Evolutionary conservation across 1,284 basidiomycete species (phyloP).

Genomic region (Takashimella tepidaria): DNA sequence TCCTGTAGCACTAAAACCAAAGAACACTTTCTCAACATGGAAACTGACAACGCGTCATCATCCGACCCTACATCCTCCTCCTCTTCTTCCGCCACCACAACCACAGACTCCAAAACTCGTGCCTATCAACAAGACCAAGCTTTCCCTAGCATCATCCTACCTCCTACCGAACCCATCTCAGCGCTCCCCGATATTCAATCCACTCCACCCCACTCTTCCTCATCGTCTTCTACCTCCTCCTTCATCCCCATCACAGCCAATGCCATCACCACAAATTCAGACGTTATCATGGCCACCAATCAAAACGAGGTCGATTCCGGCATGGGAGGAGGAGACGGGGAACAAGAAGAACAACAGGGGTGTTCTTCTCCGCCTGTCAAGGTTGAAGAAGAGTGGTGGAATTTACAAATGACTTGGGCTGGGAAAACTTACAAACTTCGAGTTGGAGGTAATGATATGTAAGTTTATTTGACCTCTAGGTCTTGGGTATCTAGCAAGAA

Average conservation of each 20-base stretch:
- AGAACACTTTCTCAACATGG: not conserved
- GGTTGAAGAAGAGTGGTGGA: constrained; percentile 28
- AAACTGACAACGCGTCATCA: not conserved
- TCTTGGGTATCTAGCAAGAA: not conserved
- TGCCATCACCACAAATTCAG: not conserved
- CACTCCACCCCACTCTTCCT: constrained; percentile 16
- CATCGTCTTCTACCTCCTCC: no score
- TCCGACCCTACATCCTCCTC: not conserved
- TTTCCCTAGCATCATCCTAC: not conserved
- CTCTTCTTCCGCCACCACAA: not conserved
- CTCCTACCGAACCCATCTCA: not conserved
- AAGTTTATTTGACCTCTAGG: constrained; percentile 8
- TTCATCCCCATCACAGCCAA: not conserved
- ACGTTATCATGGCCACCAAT: not conserved
- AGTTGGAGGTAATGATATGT: constrained; percentile 41
- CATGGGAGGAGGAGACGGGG: not conserved
- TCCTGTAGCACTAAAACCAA: no score
- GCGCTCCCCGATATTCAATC: constrained; percentile 19
- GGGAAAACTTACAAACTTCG: constrained; percentile 35
- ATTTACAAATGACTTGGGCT: constrained; percentile 40
- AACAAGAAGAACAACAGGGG: not conserved
- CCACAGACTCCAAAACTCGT: not conserved
- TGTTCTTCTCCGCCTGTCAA: not conserved
- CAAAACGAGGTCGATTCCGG: not conserved
- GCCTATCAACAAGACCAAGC: no score